phyloP scores from a whole-genome alignment of 176 grass and related monocot species.

The Aegilops bicornis region DNA sequence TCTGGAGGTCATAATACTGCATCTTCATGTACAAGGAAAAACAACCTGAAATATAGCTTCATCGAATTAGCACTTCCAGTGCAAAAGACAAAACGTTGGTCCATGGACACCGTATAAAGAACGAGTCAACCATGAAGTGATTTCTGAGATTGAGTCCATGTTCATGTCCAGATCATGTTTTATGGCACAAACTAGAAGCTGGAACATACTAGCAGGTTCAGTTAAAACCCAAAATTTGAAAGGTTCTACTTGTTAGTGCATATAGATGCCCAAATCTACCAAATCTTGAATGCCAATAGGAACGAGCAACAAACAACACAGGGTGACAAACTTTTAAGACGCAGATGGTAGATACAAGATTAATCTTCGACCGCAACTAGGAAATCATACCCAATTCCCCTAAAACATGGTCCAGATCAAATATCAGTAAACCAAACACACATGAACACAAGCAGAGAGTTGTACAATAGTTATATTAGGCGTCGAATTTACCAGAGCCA shows the following conservation, averaged over 20 bases:
- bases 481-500: no score
- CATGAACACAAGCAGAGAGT: neutral
- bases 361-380: neutral
- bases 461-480: no score
- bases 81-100: neutral
- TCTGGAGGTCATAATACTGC: neutral
- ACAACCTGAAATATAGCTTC: slow-evolving; percentile 16
- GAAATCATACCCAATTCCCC: neutral
- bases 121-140: neutral
- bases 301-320: no score
- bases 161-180: neutral
- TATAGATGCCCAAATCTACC: neutral
- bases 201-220: neutral
- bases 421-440: neutral
- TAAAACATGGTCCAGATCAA: neutral
- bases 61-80: neutral
- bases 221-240: neutral
- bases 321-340: no score
- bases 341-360: neutral
- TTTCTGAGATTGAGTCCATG: neutral
- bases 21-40: rapidly evolving
- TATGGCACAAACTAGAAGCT: neutral
- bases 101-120: neutral
- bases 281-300: no score
- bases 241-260: neutral